phyloP scores from a whole-genome alignment of 768 basidiomycete species.

The Coprinopsis cinerea region DNA sequence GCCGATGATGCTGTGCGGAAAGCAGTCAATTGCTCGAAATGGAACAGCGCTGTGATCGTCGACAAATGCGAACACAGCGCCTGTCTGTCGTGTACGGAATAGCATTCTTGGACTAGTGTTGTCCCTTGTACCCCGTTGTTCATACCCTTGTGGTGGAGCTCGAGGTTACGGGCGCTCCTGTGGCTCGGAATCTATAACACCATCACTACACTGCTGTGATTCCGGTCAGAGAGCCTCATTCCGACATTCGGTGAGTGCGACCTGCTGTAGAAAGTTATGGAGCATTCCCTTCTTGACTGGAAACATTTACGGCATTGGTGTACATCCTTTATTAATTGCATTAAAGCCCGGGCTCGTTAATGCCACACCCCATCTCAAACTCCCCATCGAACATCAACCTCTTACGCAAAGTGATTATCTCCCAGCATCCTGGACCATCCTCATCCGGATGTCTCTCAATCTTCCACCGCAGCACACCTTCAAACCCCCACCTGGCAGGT shows the following conservation, averaged over 20 bases:
- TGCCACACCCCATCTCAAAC: not conserved
- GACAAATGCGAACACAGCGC: no score
- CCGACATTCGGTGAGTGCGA: not conserved
- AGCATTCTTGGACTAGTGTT: no score
- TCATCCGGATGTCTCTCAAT: not conserved
- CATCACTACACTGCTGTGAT: not conserved
- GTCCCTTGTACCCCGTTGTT: no score
- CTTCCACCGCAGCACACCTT: not conserved
- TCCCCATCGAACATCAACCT: not conserved
- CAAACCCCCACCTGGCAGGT: not conserved
- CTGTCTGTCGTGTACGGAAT: no score
- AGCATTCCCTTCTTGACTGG: no score
- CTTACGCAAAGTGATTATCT: not conserved
- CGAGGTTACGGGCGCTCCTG: no score
- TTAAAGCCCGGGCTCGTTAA: not conserved
- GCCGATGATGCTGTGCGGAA: no score
- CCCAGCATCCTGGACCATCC: not conserved
- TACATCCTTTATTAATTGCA: not conserved
- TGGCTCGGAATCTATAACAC: not conserved
- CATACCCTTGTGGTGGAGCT: no score
- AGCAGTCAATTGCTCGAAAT: no score
- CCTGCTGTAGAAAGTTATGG: not conserved
- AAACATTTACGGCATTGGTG: slow-evolving; percentile 1
- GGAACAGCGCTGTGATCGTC: no score
- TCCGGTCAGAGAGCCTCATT: not conserved